Base-by-base conservation (phyloP, 495 filamentous ascomycete species). In the Neurospora cerealis region DNA sequence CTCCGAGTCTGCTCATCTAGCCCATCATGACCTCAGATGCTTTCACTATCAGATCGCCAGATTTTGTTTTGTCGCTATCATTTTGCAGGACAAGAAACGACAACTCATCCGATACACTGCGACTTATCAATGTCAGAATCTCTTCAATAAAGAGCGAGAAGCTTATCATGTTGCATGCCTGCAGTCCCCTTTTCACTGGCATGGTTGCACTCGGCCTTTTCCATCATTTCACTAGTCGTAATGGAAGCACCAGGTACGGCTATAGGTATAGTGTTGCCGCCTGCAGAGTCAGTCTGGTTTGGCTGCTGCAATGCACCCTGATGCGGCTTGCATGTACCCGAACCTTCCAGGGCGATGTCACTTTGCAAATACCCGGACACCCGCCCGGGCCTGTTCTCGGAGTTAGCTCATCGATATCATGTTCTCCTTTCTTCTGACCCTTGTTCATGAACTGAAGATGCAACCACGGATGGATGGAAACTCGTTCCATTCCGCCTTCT, bases 161-260 rank as follows among this genome's bases (percentile, higher is more conserved):
- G 73, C 78, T 79, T 79, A 78, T 79, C 78, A 48, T 69, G 71
- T 54, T 78, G 75, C 75, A 75, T 74, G 41, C 69, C 24, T 71
- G 19, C 72, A 36, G 28, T 37, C 42, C 44, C 24, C 41, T 15
- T 37, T 70, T 28, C 42, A 15, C 44, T 36, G 24, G 73, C 69
- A 71, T 38, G 54, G 42, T 70, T 15, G 34, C 66, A 71, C 21
- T 69, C 60, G 72, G 28, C 54, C 41, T 36, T 69, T 44, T 44
- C 32, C 6, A 48, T 41, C 41, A 73, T 17, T 70, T 24, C 17
- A 28, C 66, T 44, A 37, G 69, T 37, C n/a, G 69, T 69, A 74
- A 69, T 28, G 41, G 9, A 9, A 38, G 46, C 73, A 74, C 10
- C 21, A 60, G 48, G 48, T 60, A 60, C 48, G 48, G 21, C 21